Percentiles rank a stretch among this genome's conserved stretches.
Conservation (phyloP, 2,329 filamentous ascomycete genomes). For the Ophiocordyceps camponoti-leonardi region DNA sequence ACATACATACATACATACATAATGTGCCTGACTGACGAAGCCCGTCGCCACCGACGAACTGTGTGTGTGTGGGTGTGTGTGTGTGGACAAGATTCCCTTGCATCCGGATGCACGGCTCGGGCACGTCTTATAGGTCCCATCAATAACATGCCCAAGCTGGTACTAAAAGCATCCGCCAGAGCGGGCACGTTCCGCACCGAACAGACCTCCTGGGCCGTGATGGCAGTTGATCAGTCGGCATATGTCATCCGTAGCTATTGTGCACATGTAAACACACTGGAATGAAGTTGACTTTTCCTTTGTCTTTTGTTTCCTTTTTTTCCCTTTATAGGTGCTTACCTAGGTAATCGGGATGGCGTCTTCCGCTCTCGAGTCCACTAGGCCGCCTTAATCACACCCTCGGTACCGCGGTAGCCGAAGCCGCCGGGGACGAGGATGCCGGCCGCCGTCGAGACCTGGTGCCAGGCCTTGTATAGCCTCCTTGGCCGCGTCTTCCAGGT, state of each 20-base stretch:
- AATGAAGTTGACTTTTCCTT: too few relatives aligned
- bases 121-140: too few relatives aligned
- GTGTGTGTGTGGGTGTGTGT: not conserved
- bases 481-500: slow-evolving; percentile 55
- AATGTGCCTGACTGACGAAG: not conserved
- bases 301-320: too few relatives aligned
- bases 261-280: too few relatives aligned
- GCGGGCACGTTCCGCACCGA: too few relatives aligned
- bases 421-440: slow-evolving; percentile 46
- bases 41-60: not conserved
- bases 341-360: slow-evolving; percentile 61
- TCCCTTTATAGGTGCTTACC: too few relatives aligned
- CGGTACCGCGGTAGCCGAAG: slow-evolving; percentile 66
- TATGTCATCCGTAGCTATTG: too few relatives aligned
- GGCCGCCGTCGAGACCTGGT: slow-evolving; percentile 1
- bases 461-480: slow-evolving; percentile 31
- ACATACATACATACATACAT: not conserved
- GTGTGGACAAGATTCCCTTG: too few relatives aligned
- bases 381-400: slow-evolving; percentile 81
- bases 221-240: too few relatives aligned
- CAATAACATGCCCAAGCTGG: not conserved
- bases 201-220: too few relatives aligned
- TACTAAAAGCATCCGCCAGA: not conserved
- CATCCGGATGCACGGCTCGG: not conserved
- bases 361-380: slow-evolving; percentile 73